phyloP scores from a whole-genome alignment of 1,284 basidiomycete species.

The Irpex sp. region DNA sequence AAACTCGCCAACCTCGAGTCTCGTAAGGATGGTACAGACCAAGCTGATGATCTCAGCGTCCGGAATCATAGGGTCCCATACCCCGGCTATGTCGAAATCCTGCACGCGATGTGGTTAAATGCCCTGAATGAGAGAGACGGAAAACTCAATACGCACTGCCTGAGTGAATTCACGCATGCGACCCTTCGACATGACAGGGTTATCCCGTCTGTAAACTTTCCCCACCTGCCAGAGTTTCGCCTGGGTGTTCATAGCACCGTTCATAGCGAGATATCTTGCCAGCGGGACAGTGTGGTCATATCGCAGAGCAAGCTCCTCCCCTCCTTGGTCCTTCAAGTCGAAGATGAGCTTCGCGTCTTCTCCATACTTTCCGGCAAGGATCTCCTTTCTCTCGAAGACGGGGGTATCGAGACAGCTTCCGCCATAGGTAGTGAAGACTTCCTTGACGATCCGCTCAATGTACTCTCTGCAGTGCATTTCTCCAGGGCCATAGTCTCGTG shows the following conservation, averaged over 20 bases:
- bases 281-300: constrained; percentile 99
- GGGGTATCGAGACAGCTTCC: constrained; percentile 95
- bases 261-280: constrained; percentile 95
- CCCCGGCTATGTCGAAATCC: constrained; percentile 97
- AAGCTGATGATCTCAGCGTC: constrained; percentile 91
- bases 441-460: constrained; percentile 88
- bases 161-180: constrained; percentile 99
- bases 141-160: constrained; percentile 59
- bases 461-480: constrained; percentile 92
- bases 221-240: constrained; percentile 95
- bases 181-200: constrained; percentile 97
- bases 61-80: constrained; percentile 95
- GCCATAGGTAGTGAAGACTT: constrained; percentile 87
- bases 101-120: constrained; percentile 22
- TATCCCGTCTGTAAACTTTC: constrained; percentile 96
- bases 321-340: constrained; percentile 98
- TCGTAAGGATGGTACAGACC: constrained; percentile 78
- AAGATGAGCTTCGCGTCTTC: constrained; percentile 99
- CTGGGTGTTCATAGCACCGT: constrained; percentile 67
- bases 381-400: constrained; percentile 96
- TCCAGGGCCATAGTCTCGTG: constrained; percentile 92
- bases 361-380: constrained; percentile 94
- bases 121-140: not conserved
- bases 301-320: constrained; percentile 90
- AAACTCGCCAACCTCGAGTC: constrained; percentile 89